A percentile compares a stretch with the other conserved stretches of the same genome.
phyloP scores from a whole-genome alignment of 2,329 filamentous ascomycete genomes.

The Emericellopsis atlantica region DNA sequence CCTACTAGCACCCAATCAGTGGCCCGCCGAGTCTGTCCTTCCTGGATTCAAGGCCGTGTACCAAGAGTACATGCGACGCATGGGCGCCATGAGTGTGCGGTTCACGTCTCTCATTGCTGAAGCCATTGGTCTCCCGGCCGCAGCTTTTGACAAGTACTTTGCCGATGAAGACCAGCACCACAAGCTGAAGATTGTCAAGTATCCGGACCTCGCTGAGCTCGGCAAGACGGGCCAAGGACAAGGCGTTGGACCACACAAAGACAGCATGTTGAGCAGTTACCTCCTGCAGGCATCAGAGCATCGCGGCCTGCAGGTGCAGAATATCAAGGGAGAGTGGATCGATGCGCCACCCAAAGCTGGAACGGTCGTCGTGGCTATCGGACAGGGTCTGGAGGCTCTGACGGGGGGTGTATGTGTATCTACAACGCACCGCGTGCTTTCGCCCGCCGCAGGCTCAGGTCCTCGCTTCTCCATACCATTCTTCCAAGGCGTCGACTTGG shows the following conservation, averaged over 20 bases:
- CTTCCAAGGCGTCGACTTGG: conserved; percentile 75
- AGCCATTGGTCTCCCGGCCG: conserved; percentile 57
- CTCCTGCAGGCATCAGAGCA: conserved; percentile 71
- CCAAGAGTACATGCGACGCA: conserved; percentile 62
- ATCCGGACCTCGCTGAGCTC: conserved; percentile 58
- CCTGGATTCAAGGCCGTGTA: conserved; percentile 58
- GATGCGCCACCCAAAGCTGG: conserved; percentile 65
- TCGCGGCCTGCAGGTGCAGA: conserved; percentile 70
- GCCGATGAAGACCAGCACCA: conserved; percentile 62
- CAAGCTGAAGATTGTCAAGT: conserved; percentile 83
- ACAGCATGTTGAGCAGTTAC: conserved; percentile 73
- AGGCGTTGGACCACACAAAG: conserved; percentile 70
- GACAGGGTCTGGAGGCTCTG: conserved; percentile 75
- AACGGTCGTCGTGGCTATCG: conserved; percentile 78
- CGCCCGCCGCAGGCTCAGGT: conserved; percentile 54
- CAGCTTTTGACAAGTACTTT: conserved; percentile 70
- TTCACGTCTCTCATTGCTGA: conserved; percentile 78
- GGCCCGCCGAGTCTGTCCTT: conserved; percentile 52
- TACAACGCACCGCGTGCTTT: conserved; percentile 77
- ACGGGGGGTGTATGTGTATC: conserved; percentile 71
- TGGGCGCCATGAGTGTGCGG: conserved; percentile 58
- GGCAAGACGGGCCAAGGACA: conserved; percentile 36
- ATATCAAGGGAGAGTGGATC: conserved; percentile 66
- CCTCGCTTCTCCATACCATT: conserved; percentile 73
- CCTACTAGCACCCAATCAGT: conserved; percentile 67